A percentile compares a stretch with the other conserved stretches of the same genome.
phyloP scores from a whole-genome alignment of 345 rosid genomes.

The Populus simonii region DNA sequence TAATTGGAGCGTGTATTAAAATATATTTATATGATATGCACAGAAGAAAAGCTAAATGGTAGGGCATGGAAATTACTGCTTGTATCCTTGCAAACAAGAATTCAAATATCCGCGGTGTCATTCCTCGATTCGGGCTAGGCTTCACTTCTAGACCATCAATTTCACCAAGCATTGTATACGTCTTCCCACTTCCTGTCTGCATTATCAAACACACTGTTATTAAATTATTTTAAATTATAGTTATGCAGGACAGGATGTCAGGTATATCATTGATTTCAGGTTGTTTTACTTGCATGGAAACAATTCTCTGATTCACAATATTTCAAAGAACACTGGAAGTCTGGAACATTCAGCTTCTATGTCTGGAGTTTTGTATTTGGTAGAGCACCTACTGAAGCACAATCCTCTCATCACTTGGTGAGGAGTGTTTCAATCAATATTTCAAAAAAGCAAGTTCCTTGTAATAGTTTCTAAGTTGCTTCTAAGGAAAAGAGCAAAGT shows the following conservation, averaged over 20 bases:
- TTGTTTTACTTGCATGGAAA: not conserved
- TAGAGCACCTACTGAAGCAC: not conserved
- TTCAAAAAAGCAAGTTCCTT: not conserved
- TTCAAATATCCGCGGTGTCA: constrained; percentile 95
- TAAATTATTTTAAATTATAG: not conserved
- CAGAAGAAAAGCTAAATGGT: not conserved
- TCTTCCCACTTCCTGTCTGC: constrained; percentile 99
- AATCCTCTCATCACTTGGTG: not conserved
- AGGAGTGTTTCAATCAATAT: not conserved
- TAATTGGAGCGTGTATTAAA: not conserved
- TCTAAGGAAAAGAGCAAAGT: not conserved
- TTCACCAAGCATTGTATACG: constrained; percentile 90
- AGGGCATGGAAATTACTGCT: constrained; percentile 54
- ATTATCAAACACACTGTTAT: not conserved
- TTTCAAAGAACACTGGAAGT: not conserved
- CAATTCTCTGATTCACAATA: not conserved
- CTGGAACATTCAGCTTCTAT: not conserved
- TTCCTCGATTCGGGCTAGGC: constrained; percentile 83
- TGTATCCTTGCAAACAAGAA: constrained; percentile 94
- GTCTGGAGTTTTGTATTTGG: not conserved
- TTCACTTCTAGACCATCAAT: constrained; percentile 72
- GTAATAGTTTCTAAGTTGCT: not conserved
- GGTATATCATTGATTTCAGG: not conserved
- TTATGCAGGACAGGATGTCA: not conserved
- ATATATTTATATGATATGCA: not conserved